Percentiles rank a stretch among this genome's conserved stretches.
Evolutionary conservation across 176 grass and related monocot genomes (phyloP).

Genomic region (Triticum timopheevii): DNA sequence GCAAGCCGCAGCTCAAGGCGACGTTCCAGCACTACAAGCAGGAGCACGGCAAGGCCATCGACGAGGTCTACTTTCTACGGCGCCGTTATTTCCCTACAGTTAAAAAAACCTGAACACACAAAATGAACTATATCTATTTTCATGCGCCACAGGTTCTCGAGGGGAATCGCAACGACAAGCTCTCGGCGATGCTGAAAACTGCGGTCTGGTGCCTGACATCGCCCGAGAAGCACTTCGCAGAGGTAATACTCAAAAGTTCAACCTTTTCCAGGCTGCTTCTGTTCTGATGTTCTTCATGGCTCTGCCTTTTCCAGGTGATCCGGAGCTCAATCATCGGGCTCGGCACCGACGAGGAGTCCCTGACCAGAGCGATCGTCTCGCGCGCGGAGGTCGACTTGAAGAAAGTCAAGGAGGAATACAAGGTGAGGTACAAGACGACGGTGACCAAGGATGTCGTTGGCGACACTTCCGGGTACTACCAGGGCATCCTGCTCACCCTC

Average conservation of each 20-base stretch:
- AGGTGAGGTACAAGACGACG: constrained; percentile 49
- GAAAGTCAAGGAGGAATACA: constrained; percentile 82
- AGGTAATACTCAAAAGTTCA: constrained; percentile 28
- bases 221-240: constrained; percentile 83
- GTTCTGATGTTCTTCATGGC: not conserved
- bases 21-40: constrained; percentile 62
- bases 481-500: constrained; percentile 61
- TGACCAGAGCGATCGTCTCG: constrained; percentile 64
- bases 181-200: constrained; percentile 54
- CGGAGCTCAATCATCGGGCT: constrained; percentile 65
- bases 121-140: not conserved
- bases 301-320: constrained; percentile 50
- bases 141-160: constrained; percentile 34
- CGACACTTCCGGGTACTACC: constrained; percentile 74
- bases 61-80: constrained; percentile 40
- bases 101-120: not conserved
- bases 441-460: constrained; percentile 54
- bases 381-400: constrained; percentile 80
- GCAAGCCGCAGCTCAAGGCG: constrained; percentile 72
- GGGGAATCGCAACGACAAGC: constrained; percentile 26
- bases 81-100: not conserved
- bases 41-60: constrained; percentile 55
- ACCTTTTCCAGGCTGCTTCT: not conserved
- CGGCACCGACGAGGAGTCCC: constrained; percentile 71
- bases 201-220: constrained; percentile 70